Evolutionary conservation across 2,329 filamentous ascomycete species (phyloP).

Genomic region (Albophoma yamanashiensis): DNA sequence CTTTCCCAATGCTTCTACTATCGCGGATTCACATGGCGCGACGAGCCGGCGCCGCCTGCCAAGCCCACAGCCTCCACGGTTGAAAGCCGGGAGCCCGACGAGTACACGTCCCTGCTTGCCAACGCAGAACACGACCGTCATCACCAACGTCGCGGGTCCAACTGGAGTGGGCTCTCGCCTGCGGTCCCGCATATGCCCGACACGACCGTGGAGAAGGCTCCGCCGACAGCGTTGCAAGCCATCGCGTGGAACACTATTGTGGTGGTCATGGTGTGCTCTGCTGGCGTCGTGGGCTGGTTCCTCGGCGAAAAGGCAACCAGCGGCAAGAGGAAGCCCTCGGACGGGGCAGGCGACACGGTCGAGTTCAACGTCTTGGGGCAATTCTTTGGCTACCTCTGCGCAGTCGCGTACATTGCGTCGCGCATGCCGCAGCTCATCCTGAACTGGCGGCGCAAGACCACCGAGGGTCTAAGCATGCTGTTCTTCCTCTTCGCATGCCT

Average conservation of each 20-base stretch:
- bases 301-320: slow-evolving; percentile 35
- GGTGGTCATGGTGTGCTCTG: slow-evolving; percentile 70
- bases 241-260: slow-evolving; percentile 64
- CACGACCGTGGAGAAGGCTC: slow-evolving; percentile 31
- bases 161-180: slow-evolving; percentile 62
- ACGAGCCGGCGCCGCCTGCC: slow-evolving; percentile 34
- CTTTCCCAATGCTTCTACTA: slow-evolving; percentile 93
- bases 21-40: slow-evolving; percentile 63
- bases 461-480: slow-evolving; percentile 83
- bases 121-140: slow-evolving; percentile 26
- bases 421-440: slow-evolving; percentile 83
- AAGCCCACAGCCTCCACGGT: slow-evolving; percentile 24
- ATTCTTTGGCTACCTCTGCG: slow-evolving; percentile 88
- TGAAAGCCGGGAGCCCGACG: slow-evolving; percentile 32
- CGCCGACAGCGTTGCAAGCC: slow-evolving; percentile 43
- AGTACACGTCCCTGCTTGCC: slow-evolving; percentile 41
- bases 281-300: slow-evolving; percentile 81
- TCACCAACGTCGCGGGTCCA: slow-evolving; percentile 38
- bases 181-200: slow-evolving; percentile 62
- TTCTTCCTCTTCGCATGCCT: slow-evolving; percentile 97
- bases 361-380: slow-evolving; percentile 72
- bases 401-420: slow-evolving; percentile 77
- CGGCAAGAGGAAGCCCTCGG: slow-evolving; percentile 25
- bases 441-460: slow-evolving; percentile 86
- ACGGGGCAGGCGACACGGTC: slow-evolving; percentile 37